A percentile compares a stretch with the other conserved stretches of the same genome.
Evolutionary conservation across 495 filamentous ascomycete genomes (phyloP).

Genomic region (Podospora australis): DNA sequence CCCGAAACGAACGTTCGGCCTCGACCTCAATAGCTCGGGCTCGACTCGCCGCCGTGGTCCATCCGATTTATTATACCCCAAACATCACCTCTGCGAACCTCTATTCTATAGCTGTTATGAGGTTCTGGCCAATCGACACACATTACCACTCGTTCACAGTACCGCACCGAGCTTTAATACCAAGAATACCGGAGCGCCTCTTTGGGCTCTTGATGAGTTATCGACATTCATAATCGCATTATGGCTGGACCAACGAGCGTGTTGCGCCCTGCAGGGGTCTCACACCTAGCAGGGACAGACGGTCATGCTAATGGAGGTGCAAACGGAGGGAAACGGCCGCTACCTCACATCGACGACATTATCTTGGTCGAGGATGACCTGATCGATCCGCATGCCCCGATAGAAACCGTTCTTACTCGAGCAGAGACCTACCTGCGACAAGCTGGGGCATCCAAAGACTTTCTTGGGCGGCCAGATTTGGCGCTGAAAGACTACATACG

Average conservation of each 20-base stretch:
- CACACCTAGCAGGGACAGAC: not conserved
- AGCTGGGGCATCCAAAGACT: conserved; percentile 46
- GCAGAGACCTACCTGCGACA: conserved; percentile 46
- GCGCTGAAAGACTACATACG: conserved; percentile 66
- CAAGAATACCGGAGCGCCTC: no score
- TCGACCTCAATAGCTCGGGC: no score
- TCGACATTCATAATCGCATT: no score
- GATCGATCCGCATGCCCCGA: conserved; percentile 36
- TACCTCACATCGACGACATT: conserved; percentile 72
- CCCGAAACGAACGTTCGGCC: no score
- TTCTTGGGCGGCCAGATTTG: conserved; percentile 44
- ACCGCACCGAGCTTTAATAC: no score
- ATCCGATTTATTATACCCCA: not conserved
- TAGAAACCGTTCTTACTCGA: conserved; percentile 43
- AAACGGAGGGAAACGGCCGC: conserved; percentile 32
- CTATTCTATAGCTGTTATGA: not conserved
- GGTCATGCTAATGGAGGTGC: conserved; percentile 3
- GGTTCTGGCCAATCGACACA: no score
- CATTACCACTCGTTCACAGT: no score
- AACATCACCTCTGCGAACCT: not conserved
- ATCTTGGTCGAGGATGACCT: conserved; percentile 41
- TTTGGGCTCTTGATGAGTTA: no score
- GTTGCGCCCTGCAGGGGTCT: conserved; percentile 13
- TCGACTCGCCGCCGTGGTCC: not conserved
- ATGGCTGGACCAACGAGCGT: conserved; percentile 22